Evolutionary conservation across 2,329 filamentous ascomycete species (phyloP).

Genomic region (Monilinia polystroma): DNA sequence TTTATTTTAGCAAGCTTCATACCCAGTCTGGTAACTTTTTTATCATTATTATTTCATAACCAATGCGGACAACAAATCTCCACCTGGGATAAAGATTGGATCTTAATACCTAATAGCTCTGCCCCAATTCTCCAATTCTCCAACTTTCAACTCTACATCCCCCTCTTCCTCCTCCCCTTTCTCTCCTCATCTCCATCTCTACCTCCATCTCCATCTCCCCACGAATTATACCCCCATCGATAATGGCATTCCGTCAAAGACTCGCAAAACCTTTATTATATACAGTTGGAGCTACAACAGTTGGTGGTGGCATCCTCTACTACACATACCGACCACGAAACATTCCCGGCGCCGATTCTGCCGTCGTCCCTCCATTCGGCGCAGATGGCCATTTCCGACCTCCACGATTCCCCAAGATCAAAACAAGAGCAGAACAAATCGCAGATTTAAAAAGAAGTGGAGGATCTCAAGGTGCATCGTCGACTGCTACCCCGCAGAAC

Average conservation of each 20-base stretch:
- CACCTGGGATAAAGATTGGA: background rate
- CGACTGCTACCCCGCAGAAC: conserved; percentile 36
- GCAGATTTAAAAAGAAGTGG: conserved; percentile 49
- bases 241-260: conserved; percentile 43
- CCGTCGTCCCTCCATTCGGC: conserved; percentile 68
- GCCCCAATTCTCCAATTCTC: background rate
- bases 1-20: too few relatives aligned
- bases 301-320: conserved; percentile 51
- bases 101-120: background rate
- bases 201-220: conserved; percentile 20
- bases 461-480: conserved; percentile 47
- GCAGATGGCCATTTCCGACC: conserved; percentile 64
- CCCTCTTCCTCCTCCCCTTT: conserved; percentile 18
- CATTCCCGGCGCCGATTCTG: conserved; percentile 67
- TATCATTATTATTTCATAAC: conserved; percentile 8
- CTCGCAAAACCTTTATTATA: conserved; percentile 52
- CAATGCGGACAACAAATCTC: conserved; percentile 15
- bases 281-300: conserved; percentile 48
- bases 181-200: conserved; percentile 30
- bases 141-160: background rate
- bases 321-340: conserved; percentile 65
- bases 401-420: conserved; percentile 52
- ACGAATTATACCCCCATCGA: conserved; percentile 24
- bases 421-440: conserved; percentile 51
- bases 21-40: conserved; percentile 9